Conservation (phyloP, 768 basidiomycete species). For the Strobilomyces confusus region DNA sequence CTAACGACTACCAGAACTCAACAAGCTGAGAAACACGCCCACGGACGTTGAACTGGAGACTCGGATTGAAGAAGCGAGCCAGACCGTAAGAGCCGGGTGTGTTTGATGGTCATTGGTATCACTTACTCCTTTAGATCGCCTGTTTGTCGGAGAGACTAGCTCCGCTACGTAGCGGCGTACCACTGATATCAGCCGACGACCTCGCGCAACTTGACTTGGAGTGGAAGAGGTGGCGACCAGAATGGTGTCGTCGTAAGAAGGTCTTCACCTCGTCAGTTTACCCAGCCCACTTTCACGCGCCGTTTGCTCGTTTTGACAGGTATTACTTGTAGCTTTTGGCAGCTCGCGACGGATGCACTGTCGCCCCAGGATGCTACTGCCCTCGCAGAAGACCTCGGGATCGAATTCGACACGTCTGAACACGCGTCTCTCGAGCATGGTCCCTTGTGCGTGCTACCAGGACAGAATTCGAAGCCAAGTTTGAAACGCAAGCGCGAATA, state of each 20-base stretch:
- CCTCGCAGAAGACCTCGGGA: conserved; percentile 77
- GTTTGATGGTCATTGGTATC: conserved; percentile 12
- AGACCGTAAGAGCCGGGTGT: conserved; percentile 42
- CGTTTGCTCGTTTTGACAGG: background rate
- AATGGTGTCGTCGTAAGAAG: conserved; percentile 77
- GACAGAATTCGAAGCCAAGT: conserved; percentile 27
- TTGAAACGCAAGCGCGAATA: conserved; percentile 53
- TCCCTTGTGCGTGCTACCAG: conserved; percentile 44
- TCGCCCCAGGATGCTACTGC: conserved; percentile 58
- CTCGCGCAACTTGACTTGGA: conserved; percentile 60
- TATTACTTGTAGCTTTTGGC: conserved; percentile 58
- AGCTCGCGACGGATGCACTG: conserved; percentile 62
- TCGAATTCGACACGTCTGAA: conserved; percentile 74
- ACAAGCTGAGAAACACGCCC: conserved; percentile 57
- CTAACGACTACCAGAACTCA: conserved; percentile 49
- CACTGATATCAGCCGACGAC: conserved; percentile 68
- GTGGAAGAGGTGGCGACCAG: conserved; percentile 74
- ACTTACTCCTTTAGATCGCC: conserved; percentile 40
- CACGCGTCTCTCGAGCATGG: conserved; percentile 62
- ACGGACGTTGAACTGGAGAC: conserved; percentile 63
- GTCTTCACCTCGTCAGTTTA: conserved; percentile 45
- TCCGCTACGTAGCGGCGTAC: conserved; percentile 61
- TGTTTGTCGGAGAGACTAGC: conserved; percentile 48
- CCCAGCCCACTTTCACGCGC: background rate
- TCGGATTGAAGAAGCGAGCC: conserved; percentile 48